Evolutionary conservation across 495 filamentous ascomycete species (phyloP), one percentile per base, ranked within the genome.

Genomic region (Penicillium macrosclerotiorum): DNA sequence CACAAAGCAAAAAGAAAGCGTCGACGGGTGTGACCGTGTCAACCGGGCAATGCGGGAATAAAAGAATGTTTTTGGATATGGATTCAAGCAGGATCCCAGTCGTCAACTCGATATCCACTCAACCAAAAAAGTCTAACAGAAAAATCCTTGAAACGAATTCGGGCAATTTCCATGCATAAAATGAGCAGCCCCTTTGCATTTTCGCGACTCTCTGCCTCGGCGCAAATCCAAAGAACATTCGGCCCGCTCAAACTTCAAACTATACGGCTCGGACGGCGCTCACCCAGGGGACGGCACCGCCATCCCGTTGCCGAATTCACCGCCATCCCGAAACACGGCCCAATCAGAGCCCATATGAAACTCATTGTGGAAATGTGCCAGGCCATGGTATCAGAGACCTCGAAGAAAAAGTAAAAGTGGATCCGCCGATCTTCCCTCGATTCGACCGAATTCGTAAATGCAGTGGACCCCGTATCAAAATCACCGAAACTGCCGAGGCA

Each of bases 401-500:
- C 2, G 14, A 16, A 26, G 24, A 5, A 8, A n/a, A 25, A 27
- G 12, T 8, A 17, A 14, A 17, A 24, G 13, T 36, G 34, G 18
- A 8, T 16, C 1, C 16, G 45, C 26, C 45, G 45, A 47, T 54
- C 39, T 17, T 37, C 26, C 16, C 51, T 49, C 12, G 22, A 39
- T 49, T 44, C 37, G 39, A 20, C 14, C 0, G n/a, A 18, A n/a
- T n/a, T n/a, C n/a, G n/a, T n/a, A n/a, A n/a, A n/a, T 14, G 12
- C 4, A 14, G 40, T 53, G 54, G 54, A 40, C 22, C 40, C 32
- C n/a, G 7, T 27, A 20, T 42, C 14, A 34, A 13, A 49, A 31
- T 47, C 17, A 35, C 37, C 32, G 32, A 49, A 52, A 42, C 31
- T 51, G 18, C 54, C 54, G 49, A 52, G 54, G 54, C 45, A 47